A percentile compares a stretch with the other conserved stretches of the same genome.
phyloP scores from a whole-genome alignment of 2,329 filamentous ascomycete species.

The Fusarium sp. region DNA sequence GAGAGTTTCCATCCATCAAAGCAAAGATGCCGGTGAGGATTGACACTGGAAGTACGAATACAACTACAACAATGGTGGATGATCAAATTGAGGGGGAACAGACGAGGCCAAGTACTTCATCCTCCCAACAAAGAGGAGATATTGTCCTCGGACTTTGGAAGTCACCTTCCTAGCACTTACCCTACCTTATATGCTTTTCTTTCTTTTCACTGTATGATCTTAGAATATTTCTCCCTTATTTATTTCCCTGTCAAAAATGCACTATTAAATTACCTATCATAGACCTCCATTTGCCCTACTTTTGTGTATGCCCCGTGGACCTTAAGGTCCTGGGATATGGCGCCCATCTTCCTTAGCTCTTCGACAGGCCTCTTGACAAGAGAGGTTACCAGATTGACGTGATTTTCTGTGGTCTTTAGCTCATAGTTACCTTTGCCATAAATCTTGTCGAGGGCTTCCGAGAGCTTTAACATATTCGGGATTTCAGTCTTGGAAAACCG shows the following conservation, averaged over 20 bases:
- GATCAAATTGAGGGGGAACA: not conserved
- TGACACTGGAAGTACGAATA: not conserved
- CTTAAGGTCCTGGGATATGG: not conserved
- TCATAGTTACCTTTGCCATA: constrained; percentile 2
- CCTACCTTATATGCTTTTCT: rapidly evolving
- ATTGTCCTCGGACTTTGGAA: no score
- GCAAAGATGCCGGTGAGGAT: not conserved
- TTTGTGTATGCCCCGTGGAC: not conserved
- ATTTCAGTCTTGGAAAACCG: not conserved
- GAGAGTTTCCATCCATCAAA: not conserved
- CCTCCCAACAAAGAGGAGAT: not conserved
- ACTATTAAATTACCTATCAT: not conserved
- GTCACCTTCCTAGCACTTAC: not conserved
- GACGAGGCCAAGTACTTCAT: not conserved
- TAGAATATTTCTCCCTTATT: not conserved
- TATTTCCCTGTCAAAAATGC: not conserved
- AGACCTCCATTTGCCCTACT: not conserved
- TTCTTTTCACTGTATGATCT: not conserved
- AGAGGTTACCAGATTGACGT: not conserved
- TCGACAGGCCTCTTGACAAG: not conserved
- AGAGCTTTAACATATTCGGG: not conserved
- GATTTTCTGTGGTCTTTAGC: rapidly evolving
- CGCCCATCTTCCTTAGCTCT: not conserved
- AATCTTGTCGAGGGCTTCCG: not conserved
- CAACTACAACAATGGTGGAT: not conserved